These are phyloP conservation scores for Calycina herbarum DNA, from an alignment of 2,329 filamentous ascomycete genomes.

Conservation along the genomic window DNA sequence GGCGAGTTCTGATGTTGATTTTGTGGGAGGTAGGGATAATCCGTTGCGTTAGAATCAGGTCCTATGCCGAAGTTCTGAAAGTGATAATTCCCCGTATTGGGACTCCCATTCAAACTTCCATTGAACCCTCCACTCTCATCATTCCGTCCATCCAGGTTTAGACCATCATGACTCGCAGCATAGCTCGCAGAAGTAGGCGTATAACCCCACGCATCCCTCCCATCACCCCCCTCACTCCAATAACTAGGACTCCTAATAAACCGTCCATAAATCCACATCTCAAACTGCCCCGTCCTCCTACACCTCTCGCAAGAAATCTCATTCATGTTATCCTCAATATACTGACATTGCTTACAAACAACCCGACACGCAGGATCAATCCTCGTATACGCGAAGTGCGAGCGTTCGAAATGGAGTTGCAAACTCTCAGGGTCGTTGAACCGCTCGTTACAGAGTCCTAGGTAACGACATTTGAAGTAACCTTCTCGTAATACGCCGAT, in stretches of 20 bases:
- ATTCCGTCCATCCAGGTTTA: neutral
- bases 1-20: neutral
- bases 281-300: conserved; percentile 16
- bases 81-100: conserved; percentile 9
- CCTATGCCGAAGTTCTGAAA: neutral
- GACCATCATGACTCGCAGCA: neutral
- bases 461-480: conserved; percentile 27
- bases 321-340: conserved; percentile 13
- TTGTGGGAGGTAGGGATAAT: neutral
- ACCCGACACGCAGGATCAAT: conserved; percentile 27
- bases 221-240: conserved; percentile 20
- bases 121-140: conserved; percentile 1
- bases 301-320: conserved; percentile 23
- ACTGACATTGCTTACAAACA: conserved; percentile 26
- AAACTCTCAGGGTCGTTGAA: conserved; percentile 25
- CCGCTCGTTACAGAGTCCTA: conserved; percentile 22
- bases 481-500: conserved; percentile 23
- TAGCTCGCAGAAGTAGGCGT: conserved; percentile 15
- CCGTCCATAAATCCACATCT: conserved; percentile 32
- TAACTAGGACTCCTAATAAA: conserved; percentile 21
- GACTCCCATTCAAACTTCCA: conserved; percentile 9
- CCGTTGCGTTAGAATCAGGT: neutral
- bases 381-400: conserved; percentile 32
- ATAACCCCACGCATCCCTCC: conserved; percentile 16
- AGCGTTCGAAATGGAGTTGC: conserved; percentile 29